A percentile compares a stretch with the other conserved stretches of the same genome.
Evolutionary conservation across 2,329 filamentous ascomycete genomes (phyloP).

Genomic region (Talaromyces sp.): DNA sequence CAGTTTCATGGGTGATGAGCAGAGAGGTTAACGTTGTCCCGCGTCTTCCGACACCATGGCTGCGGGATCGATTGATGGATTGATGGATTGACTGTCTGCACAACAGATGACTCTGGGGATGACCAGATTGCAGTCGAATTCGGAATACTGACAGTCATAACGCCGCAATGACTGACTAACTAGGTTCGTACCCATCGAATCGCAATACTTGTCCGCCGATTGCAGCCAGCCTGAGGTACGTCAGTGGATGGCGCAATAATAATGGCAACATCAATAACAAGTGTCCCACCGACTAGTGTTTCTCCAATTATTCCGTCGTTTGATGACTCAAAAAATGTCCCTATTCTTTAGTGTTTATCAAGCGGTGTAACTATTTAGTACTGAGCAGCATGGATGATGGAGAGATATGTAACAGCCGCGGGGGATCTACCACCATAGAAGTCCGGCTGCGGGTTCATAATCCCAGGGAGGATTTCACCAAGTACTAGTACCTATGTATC

Average conservation of each 20-base stretch:
- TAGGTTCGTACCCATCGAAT: neutral
- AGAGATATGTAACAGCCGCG: neutral
- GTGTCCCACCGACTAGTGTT: neutral
- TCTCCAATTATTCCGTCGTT: neutral
- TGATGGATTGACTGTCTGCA: no score
- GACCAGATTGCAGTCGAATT: neutral
- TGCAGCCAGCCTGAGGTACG: neutral
- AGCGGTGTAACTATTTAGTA: neutral
- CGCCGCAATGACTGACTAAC: neutral
- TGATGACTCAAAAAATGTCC: neutral
- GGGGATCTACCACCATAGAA: no score
- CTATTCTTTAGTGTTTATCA: neutral
- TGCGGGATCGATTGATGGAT: no score
- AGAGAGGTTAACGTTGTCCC: neutral
- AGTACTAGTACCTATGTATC: no score
- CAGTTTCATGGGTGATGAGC: neutral
- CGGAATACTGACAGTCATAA: neutral
- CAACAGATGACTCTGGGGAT: neutral
- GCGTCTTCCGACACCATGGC: neutral
- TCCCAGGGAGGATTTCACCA: no score
- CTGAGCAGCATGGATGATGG: neutral
- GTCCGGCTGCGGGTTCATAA: neutral
- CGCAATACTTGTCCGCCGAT: neutral
- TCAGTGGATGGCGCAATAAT: neutral
- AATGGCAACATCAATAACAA: neutral